A percentile compares a stretch with the other conserved stretches of the same genome.
phyloP scores from a whole-genome alignment of 2,329 filamentous ascomycete genomes.

The Exserohilum turcica region DNA sequence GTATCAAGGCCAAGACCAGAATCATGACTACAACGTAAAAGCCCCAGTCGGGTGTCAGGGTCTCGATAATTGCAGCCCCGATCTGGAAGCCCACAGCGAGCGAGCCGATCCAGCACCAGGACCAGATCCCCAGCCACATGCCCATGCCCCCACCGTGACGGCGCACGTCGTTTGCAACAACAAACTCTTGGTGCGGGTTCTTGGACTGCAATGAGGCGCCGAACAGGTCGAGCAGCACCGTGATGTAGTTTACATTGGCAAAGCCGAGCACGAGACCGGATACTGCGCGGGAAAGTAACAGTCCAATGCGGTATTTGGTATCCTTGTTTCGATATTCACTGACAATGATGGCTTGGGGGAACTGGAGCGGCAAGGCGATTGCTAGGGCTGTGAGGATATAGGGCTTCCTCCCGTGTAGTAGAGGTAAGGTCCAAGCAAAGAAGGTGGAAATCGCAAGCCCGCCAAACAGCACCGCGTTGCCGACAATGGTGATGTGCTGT shows the following conservation, averaged over 20 bases:
- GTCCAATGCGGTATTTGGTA: constrained; percentile 61
- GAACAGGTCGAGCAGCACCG: constrained; percentile 74
- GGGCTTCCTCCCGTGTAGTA: constrained; percentile 77
- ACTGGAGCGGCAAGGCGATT: constrained; percentile 72
- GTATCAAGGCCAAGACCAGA: constrained; percentile 66
- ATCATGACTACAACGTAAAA: constrained; percentile 76
- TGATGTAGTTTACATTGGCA: constrained; percentile 76
- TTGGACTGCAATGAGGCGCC: constrained; percentile 75
- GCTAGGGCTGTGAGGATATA: constrained; percentile 73
- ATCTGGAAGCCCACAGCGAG: constrained; percentile 73
- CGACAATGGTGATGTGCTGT: constrained; percentile 69
- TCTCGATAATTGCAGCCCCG: constrained; percentile 71
- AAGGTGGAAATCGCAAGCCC: constrained; percentile 73
- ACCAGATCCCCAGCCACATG: constrained; percentile 68
- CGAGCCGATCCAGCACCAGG: constrained; percentile 76
- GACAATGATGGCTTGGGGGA: constrained; percentile 74
- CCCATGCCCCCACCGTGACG: constrained; percentile 79
- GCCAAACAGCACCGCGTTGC: constrained; percentile 74
- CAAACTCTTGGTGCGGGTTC: constrained; percentile 73
- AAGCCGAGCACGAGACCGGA: constrained; percentile 75
- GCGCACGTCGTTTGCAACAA: constrained; percentile 69
- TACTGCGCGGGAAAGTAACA: constrained; percentile 67
- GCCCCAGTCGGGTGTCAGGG: constrained; percentile 69
- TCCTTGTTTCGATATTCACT: constrained; percentile 56
- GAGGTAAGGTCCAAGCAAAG: constrained; percentile 73